Evolutionary conservation across 257 asterid genomes (phyloP), one percentile per base, ranked within the genome.

Genomic region (Cinchona pubescens): DNA sequence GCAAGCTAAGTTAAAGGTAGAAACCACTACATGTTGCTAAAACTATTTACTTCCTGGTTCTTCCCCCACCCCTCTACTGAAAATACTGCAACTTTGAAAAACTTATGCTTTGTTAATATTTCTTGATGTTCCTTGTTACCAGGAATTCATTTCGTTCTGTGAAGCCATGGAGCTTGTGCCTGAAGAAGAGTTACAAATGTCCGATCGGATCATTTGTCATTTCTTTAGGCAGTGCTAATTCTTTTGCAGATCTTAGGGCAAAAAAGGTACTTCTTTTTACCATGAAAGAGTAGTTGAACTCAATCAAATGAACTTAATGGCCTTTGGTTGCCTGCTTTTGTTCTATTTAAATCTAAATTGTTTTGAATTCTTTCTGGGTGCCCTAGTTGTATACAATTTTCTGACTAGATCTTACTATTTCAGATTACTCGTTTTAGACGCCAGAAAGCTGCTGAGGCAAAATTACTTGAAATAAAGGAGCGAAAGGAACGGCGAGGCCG

Each of bases 151-250:
- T 75, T 81, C 94, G 35, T 89, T 92, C 69, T 95, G 97, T 78
- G 99, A 92, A 87, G 82, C 90, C 11, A 87, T 92, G 97, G 99
- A 91, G 86, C 94, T 95, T 89, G 88, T 92, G 69, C 96, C 99
- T 27, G 85, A 81, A 80, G 98, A 85, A 67, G 99, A 95, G 80
- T 82, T 87, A 61, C 90, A 85, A 81, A 75, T 85, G 69, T 82
- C 88, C 51, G 59, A n/a, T n/a, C n/a, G n/a, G n/a, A n/a, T n/a
- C n/a, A n/a, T n/a, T n/a, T n/a, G n/a, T n/a, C n/a, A n/a, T n/a
- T n/a, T n/a, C 78, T 55, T 91, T 51, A 67, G 78, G 77, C 10
- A 83, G 84, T 74, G 80, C 85, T 49, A 82, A 80, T 78, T 75
- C 87, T 65, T 75, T 69, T 82, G 87, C 89, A 69, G 97, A 90